These are phyloP conservation scores for Melaleuca alternifolia DNA, from an alignment of 345 rosid species.

Conservation along the genomic window DNA sequence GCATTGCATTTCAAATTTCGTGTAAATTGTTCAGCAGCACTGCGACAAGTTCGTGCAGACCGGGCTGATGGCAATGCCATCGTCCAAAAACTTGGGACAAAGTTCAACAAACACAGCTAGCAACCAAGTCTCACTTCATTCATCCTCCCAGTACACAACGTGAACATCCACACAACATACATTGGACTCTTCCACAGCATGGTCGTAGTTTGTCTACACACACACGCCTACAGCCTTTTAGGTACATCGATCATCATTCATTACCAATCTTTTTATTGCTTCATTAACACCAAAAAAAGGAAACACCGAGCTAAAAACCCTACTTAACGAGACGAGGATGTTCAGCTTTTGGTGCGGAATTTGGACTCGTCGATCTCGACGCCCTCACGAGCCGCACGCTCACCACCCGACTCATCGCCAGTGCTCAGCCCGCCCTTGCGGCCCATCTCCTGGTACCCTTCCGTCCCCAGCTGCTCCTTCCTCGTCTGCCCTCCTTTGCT, in stretches of 20 bases:
- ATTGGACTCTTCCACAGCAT: no score
- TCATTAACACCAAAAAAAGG: not conserved
- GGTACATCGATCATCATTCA: no score
- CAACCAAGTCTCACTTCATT: not conserved
- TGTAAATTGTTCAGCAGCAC: not conserved
- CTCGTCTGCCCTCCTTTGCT: slow-evolving; percentile 49
- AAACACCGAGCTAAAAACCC: not conserved
- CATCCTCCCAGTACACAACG: not conserved
- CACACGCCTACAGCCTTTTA: no score
- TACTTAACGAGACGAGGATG: not conserved
- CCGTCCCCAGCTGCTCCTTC: slow-evolving; percentile 46
- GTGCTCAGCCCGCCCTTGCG: slow-evolving; percentile 60
- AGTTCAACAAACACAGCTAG: not conserved
- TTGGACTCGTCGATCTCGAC: slow-evolving; percentile 55
- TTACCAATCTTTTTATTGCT: not conserved
- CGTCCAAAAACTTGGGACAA: not conserved
- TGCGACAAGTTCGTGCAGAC: not conserved
- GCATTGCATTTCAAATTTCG: not conserved
- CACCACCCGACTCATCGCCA: slow-evolving; percentile 42
- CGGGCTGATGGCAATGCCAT: not conserved
- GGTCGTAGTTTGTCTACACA: no score
- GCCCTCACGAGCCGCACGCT: slow-evolving; percentile 48
- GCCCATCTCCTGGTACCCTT: slow-evolving; percentile 68
- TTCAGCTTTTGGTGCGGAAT: slow-evolving; percentile 16
- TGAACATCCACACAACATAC: not conserved